These are phyloP conservation scores for Hamigera avellanea DNA, from an alignment of 495 filamentous ascomycete species.

Conservation along the genomic window DNA sequence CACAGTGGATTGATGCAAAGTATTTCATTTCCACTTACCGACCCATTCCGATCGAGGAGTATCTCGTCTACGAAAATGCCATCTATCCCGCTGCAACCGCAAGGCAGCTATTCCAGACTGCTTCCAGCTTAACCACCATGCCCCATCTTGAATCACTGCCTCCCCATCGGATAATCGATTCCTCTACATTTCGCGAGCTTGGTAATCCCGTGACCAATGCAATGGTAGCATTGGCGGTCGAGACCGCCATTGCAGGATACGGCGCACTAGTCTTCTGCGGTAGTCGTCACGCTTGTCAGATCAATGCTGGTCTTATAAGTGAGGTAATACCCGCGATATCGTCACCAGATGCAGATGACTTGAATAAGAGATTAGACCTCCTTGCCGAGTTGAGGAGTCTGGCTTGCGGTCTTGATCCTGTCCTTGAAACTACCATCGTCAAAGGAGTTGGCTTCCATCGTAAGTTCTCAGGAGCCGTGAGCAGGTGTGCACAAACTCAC, in stretches of 20 bases:
- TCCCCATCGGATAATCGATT: slow-evolving; percentile 37
- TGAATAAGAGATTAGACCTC: slow-evolving; percentile 52
- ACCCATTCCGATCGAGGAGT: slow-evolving; percentile 64
- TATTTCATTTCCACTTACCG: slow-evolving; percentile 65
- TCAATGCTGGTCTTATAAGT: slow-evolving; percentile 51
- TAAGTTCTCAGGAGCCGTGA: slow-evolving; percentile 15
- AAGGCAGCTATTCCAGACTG: slow-evolving; percentile 48
- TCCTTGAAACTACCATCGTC: slow-evolving; percentile 50
- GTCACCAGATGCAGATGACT: slow-evolving; percentile 31
- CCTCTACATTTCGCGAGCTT: slow-evolving; percentile 49
- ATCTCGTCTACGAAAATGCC: slow-evolving; percentile 62
- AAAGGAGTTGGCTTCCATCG: slow-evolving; percentile 70
- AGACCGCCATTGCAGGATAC: slow-evolving; percentile 54
- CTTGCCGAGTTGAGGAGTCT: slow-evolving; percentile 58
- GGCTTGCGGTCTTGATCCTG: slow-evolving; percentile 54
- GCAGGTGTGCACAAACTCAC: slow-evolving; percentile 1
- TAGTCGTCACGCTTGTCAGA: slow-evolving; percentile 54
- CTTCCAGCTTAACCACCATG: slow-evolving; percentile 37
- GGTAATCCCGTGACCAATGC: slow-evolving; percentile 54
- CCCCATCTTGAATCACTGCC: slow-evolving; percentile 24
- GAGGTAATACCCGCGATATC: slow-evolving; percentile 42
- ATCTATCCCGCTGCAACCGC: slow-evolving; percentile 56
- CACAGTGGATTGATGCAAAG: slow-evolving; percentile 60
- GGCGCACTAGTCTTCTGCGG: slow-evolving; percentile 69
- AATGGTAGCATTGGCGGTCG: slow-evolving; percentile 55